Base-by-base conservation (phyloP, 305 asterid species). In the Galium porrigens region DNA sequence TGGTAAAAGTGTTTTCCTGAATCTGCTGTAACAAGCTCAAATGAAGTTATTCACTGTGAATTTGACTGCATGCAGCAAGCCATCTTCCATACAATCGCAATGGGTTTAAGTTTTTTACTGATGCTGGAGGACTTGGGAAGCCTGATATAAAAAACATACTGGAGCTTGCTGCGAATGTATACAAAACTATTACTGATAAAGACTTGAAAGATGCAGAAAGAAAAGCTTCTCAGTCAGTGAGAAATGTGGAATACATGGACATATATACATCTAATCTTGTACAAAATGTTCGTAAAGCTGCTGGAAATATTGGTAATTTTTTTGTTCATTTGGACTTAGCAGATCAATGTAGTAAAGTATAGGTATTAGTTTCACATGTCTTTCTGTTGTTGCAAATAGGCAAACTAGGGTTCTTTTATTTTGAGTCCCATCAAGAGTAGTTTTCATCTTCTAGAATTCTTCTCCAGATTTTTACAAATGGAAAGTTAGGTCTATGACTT, bases 1-100 rank as follows among this genome's bases (percentile, higher is more conserved):
- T 76, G 97, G 97, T 88, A 66, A 63, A 60, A 60, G 30, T 41
- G 15, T 70, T 68, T 70, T 68, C 63, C 57, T 25, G 17, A 34
- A 10, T 12, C 54, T 27, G 60, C 46, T 54, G n/a, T 53, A 18
- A 62, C 61, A 44, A 48, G 39, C 44, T 69, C 68, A 63, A 33
- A 66, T 42, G 20, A 44, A 29, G 32, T 73, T 60, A 68, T 52
- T 70, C 55, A 70, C 69, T 72, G 22, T 71, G 64, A 51, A 39
- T 65, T 78, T 78, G 58, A 79, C 62, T 74, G 72, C 65, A 61
- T 68, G 77, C 95, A 92, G 99, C 99, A 10, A 92, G 99, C 76
- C 99, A 92, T 82, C 99, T 92, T 73, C 97, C 99, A 54, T 89
- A 80, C 88, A 92, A 92, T 61, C 83, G 97, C 59, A 92, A 92